Base-by-base conservation (phyloP, 768 basidiomycete genomes). In the Suillus occidentalis region DNA sequence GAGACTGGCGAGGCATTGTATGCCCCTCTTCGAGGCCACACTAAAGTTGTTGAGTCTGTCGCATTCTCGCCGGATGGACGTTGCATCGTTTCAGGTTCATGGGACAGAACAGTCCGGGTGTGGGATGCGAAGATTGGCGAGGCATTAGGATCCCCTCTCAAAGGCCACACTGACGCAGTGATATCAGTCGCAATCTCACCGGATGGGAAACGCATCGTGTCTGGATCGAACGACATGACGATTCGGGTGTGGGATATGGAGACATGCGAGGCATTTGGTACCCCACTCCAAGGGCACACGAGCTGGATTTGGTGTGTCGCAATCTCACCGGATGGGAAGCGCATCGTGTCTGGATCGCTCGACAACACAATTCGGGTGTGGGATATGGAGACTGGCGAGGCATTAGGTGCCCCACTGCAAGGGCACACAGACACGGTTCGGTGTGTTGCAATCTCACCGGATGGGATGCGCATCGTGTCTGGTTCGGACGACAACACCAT, bases 61-160 rank as follows among this genome's bases (percentile, higher is more conserved):
- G 67, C 70, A 1, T 75, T 77, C 52, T 73, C 73, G 5, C 34
- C 62, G 0, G 75, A 76, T n/a, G 75, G 76, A 9, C 62, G n/a
- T 49, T 65, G 63, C 49, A 67, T 78, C 39, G 65, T 71, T 8
- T 77, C 76, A 0, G 74, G 75, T 0, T 50, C 49, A 50, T 0
- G 0, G 3, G 25, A 50, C 14, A 3, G 16, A 1, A 28, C 49
- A 25, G 13, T 60, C 10, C 60, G 40, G 8, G 60, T 60, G n/a
- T 60, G 60, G 60, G 60, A 60, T 60, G 22, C 31, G 16, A 18
- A 53, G 20, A 70, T 72, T 47, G 39, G 61, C 3, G 69, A 66
- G 25, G 64, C 68, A 10, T 53, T 75, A 62, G 57, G 43, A 57
- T 69, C 67, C 2, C 70, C 65, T 2, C 67, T 67, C 39, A 8